Conservation (phyloP, 192 early-diverging fungal genomes). For the Entomortierella beljakovae region DNA sequence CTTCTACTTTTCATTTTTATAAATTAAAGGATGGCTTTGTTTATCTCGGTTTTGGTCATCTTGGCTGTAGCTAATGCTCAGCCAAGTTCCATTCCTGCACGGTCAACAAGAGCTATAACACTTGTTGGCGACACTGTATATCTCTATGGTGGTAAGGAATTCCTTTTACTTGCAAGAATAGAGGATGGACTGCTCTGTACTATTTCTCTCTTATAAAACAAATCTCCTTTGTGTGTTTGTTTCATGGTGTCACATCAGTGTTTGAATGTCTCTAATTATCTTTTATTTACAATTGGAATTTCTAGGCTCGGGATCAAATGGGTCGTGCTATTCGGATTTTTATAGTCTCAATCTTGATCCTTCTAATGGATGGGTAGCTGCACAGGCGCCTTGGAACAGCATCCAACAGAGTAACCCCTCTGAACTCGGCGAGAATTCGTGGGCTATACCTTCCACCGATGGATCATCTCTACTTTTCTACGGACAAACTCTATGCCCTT, state of each 20-base stretch:
- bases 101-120: constrained; percentile 32
- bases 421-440: constrained; percentile 9
- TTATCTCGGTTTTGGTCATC: constrained; percentile 8
- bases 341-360: constrained; percentile 39
- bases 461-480: constrained; percentile 33
- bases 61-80: constrained; percentile 30
- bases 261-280: neutral
- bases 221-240: neutral
- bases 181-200: too few relatives aligned
- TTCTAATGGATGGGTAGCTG: constrained; percentile 24
- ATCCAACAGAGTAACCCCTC: neutral
- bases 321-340: constrained; percentile 38
- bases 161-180: neutral
- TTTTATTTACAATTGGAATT: neutral
- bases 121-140: constrained; percentile 29
- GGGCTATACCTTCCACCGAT: constrained; percentile 30
- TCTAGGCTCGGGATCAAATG: constrained; percentile 26
- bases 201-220: too few relatives aligned
- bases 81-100: constrained; percentile 19
- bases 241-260: neutral
- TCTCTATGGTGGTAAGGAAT: constrained; percentile 41
- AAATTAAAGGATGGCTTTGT: neutral
- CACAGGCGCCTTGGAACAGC: constrained; percentile 27
- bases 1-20: neutral
- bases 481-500: constrained; percentile 32